Evolutionary conservation across 805 yeast genomes (phyloP), one percentile per base, ranked within the genome.

Genomic region (Schizosaccharomyces cryophilus): DNA sequence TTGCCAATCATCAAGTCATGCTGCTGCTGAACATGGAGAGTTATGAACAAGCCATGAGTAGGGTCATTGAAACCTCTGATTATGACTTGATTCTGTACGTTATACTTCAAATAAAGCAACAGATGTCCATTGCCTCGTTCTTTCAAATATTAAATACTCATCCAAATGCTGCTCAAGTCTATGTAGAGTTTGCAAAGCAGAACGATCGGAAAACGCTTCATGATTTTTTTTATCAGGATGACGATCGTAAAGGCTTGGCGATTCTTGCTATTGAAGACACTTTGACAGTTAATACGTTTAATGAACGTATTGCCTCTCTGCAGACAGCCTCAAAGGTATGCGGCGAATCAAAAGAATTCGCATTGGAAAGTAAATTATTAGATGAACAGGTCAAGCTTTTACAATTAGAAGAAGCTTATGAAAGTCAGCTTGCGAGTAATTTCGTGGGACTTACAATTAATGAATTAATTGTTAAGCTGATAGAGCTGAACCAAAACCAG

Each of bases 21-120:
- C 73, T 83, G 60, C 74, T 87, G 45, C 69, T 87, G 29, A 80
- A 79, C 26, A 82, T 86, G 76, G 87, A 85, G 56, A 88, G 86
- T 66, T 74, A 80, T 55, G 84, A 80, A 62, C 68, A 79, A 56
- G 95, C 95, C 0, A 69, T 88, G 48, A 69, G 76, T 55, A 85
- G 83, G 65, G 79, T 90, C 0, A 78, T 83, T 55, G 81, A 78
- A 63, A 75, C 80, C 45, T 77, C 80, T 19, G 79, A 81, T 65
- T 77, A 76, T 54, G 87, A 83, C 67, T 72, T 87, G 45, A 75
- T 65, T 45, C 51, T 30, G 26, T 77, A 78, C 61, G 80, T 84
- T 0, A 67, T 90, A 58, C 67, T 81, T 19, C 73, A 76, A 30
- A 72, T 89, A 30, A 74, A 75, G 61, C 73, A 78, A 54, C 78